Percentiles rank a stretch among this genome's conserved stretches.
Evolutionary conservation across 2,329 filamentous ascomycete genomes (phyloP).

Genomic region (Simplicillium aogashimaense): DNA sequence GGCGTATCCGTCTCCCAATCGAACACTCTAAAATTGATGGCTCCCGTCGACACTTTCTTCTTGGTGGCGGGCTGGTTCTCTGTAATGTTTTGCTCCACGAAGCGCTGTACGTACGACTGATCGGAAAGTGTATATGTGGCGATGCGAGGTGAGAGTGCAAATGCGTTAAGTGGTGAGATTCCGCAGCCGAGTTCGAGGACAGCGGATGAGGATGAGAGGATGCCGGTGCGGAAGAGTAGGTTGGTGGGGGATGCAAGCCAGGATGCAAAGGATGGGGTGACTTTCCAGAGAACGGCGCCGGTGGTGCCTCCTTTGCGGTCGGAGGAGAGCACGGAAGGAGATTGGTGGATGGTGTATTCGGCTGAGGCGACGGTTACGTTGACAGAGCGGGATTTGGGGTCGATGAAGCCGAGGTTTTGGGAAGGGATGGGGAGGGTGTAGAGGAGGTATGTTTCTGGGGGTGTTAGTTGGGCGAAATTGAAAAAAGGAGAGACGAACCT

Average conservation of each 20-base stretch:
- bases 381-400: conserved; percentile 55
- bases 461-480: background rate
- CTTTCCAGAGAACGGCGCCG: conserved; percentile 74
- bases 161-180: conserved; percentile 69
- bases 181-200: conserved; percentile 84
- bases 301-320: conserved; percentile 53
- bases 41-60: too few relatives aligned
- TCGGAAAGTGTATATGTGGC: conserved; percentile 71
- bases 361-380: conserved; percentile 57
- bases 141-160: conserved; percentile 54
- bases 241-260: conserved; percentile 63
- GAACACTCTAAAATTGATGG: conserved; percentile 48
- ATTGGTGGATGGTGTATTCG: conserved; percentile 73
- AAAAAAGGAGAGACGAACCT: conserved; percentile 22
- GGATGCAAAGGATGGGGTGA: conserved; percentile 71
- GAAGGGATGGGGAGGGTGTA: conserved; percentile 70
- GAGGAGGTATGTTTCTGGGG: conserved; percentile 72
- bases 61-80: conserved; percentile 40
- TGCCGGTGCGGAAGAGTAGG: conserved; percentile 39
- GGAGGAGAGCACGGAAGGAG: conserved; percentile 71
- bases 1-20: conserved; percentile 74
- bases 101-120: conserved; percentile 71
- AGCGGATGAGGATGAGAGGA: conserved; percentile 44
- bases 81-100: conserved; percentile 67
- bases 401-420: conserved; percentile 75